phyloP scores from a whole-genome alignment of 768 basidiomycete genomes.

The Pulveroboletus ravenelii region DNA sequence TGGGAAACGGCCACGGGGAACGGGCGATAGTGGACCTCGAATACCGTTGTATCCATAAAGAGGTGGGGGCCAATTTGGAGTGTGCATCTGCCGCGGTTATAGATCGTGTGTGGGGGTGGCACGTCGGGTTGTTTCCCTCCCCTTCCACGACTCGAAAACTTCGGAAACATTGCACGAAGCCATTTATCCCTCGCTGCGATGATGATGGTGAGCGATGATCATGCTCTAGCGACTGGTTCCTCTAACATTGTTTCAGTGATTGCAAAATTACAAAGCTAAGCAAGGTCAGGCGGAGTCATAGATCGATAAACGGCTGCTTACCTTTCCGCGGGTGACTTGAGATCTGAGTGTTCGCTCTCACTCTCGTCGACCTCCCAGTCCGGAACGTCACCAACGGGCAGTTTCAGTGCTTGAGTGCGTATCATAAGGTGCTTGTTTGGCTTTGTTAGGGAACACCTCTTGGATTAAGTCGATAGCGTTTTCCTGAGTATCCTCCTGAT shows the following conservation, averaged over 20 bases:
- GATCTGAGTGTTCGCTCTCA: conserved; percentile 36
- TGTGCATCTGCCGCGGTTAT: conserved; percentile 62
- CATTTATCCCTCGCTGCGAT: conserved; percentile 64
- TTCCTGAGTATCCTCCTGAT: background rate
- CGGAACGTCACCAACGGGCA: conserved; percentile 55
- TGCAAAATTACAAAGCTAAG: conserved; percentile 57
- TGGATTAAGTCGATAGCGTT: conserved; percentile 1
- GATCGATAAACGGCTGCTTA: conserved; percentile 13
- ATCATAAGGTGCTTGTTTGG: conserved; percentile 28
- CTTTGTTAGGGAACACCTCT: conserved; percentile 16
- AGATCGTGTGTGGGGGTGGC: conserved; percentile 64
- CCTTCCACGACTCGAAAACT: conserved; percentile 63
- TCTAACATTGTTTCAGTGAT: conserved; percentile 66
- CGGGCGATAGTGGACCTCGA: conserved; percentile 66
- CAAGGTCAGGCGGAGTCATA: conserved; percentile 5
- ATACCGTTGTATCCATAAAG: conserved; percentile 64
- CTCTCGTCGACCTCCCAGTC: conserved; percentile 55
- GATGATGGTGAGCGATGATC: conserved; percentile 12
- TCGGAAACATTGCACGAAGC: conserved; percentile 60
- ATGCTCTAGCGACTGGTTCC: conserved; percentile 9
- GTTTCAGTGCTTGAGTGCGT: conserved; percentile 27
- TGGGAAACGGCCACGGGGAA: conserved; percentile 21
- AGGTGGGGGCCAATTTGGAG: conserved; percentile 72
- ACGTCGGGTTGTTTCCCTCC: conserved; percentile 50
- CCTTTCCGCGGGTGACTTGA: conserved; percentile 59